A percentile compares a stretch with the other conserved stretches of the same genome.
Evolutionary conservation across 2,329 filamentous ascomycete genomes (phyloP).

Genomic region (Pseudogymnoascus sp.): DNA sequence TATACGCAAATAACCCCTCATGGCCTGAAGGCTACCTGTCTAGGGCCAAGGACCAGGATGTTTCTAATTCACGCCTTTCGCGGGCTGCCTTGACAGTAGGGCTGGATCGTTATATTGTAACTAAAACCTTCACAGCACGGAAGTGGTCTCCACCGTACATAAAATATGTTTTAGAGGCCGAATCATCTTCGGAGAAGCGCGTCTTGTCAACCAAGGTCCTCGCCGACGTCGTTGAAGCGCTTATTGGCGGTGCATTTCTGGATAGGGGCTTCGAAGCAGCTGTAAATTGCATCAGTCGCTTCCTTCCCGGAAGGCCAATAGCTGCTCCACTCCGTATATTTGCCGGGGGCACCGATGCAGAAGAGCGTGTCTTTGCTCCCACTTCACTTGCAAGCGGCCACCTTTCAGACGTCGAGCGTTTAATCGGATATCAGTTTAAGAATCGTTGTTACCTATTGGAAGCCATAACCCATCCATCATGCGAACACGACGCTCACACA

Average conservation of each 20-base stretch:
- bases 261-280: slow-evolving; percentile 61
- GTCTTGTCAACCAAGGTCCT: slow-evolving; percentile 67
- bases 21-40: slow-evolving; percentile 76
- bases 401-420: slow-evolving; percentile 42
- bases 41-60: slow-evolving; percentile 57
- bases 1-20: slow-evolving; percentile 49
- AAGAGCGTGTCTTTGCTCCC: neutral
- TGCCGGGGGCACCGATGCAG: neutral
- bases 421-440: slow-evolving; percentile 66
- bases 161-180: slow-evolving; percentile 31
- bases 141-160: slow-evolving; percentile 68
- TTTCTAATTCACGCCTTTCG: slow-evolving; percentile 69
- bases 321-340: neutral
- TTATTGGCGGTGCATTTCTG: slow-evolving; percentile 69
- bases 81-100: slow-evolving; percentile 55
- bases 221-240: slow-evolving; percentile 80
- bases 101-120: slow-evolving; percentile 67
- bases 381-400: neutral
- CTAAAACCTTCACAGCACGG: slow-evolving; percentile 55
- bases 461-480: slow-evolving; percentile 72
- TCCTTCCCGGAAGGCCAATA: slow-evolving; percentile 49
- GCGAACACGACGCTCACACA: slow-evolving; percentile 37
- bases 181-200: slow-evolving; percentile 25
- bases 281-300: slow-evolving; percentile 54
- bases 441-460: slow-evolving; percentile 65